Evolutionary conservation across 2,329 filamentous ascomycete species (phyloP).

Genomic region (Paramyrothecium roridum): DNA sequence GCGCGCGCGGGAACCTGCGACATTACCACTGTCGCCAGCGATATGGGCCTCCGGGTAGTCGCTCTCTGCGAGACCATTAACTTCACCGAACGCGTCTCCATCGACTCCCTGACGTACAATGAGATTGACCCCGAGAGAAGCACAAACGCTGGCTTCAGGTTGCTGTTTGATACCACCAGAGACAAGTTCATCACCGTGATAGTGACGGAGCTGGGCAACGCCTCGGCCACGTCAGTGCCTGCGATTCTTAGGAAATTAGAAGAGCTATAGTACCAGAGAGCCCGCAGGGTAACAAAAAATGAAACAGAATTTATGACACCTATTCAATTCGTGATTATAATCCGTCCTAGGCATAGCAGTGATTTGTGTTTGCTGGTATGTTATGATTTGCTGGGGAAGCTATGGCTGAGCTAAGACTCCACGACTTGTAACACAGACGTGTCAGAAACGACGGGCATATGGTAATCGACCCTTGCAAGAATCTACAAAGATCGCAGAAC

Average conservation of each 20-base stretch:
- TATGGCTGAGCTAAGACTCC: no score
- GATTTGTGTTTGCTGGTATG: not conserved
- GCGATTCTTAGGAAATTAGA: conserved; percentile 55
- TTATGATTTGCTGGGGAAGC: no score
- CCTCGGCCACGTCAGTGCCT: conserved; percentile 83
- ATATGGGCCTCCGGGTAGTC: conserved; percentile 74
- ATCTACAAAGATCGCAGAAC: no score
- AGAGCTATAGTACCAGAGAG: conserved; percentile 39
- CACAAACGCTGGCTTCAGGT: conserved; percentile 49
- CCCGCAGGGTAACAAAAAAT: not conserved
- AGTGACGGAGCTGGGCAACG: conserved; percentile 84
- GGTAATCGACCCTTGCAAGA: no score
- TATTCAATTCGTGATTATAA: not conserved
- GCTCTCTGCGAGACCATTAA: conserved; percentile 95
- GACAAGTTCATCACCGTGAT: conserved; percentile 85
- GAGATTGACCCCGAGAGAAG: conserved; percentile 79
- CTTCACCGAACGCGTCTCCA: conserved; percentile 79
- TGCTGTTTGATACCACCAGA: conserved; percentile 91
- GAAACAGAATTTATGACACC: not conserved
- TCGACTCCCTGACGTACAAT: conserved; percentile 92
- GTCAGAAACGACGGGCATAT: no score
- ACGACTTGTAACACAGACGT: no score
- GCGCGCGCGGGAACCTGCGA: conserved; percentile 84
- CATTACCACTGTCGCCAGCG: conserved; percentile 77
- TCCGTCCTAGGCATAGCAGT: not conserved